Conservation (phyloP, 805 yeast genomes). For the Teunomyces funiuensis region DNA sequence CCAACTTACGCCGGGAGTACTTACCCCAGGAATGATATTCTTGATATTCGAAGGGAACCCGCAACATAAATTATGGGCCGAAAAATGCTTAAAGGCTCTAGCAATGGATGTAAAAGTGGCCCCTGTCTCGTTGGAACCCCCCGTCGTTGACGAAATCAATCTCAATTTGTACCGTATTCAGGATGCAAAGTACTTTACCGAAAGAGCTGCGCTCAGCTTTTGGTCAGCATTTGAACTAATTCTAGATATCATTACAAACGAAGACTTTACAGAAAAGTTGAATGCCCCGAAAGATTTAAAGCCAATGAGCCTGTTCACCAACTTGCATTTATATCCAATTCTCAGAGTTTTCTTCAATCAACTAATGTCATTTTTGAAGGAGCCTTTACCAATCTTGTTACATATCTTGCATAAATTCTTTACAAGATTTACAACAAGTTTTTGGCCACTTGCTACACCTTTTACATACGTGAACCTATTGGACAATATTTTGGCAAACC, state of each 20-base stretch:
- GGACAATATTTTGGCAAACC: slow-evolving; percentile 59
- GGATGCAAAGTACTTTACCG: slow-evolving; percentile 48
- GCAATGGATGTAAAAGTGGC: background rate
- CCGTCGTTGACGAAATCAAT: slow-evolving; percentile 56
- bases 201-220: slow-evolving; percentile 40
- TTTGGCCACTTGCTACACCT: slow-evolving; percentile 60
- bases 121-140: slow-evolving; percentile 11
- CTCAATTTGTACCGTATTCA: slow-evolving; percentile 54
- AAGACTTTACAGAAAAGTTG: slow-evolving; percentile 30
- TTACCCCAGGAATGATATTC: slow-evolving; percentile 53
- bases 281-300: slow-evolving; percentile 30
- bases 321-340: slow-evolving; percentile 35
- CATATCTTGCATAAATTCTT: slow-evolving; percentile 50
- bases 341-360: slow-evolving; percentile 49
- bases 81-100: slow-evolving; percentile 9
- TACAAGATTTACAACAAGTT: slow-evolving; percentile 37
- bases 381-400: slow-evolving; percentile 56
- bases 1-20: background rate
- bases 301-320: slow-evolving; percentile 26
- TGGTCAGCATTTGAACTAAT: slow-evolving; percentile 46
- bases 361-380: slow-evolving; percentile 48
- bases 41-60: slow-evolving; percentile 54
- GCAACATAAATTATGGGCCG: slow-evolving; percentile 52
- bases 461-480: slow-evolving; percentile 54
- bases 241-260: slow-evolving; percentile 31